A percentile compares a stretch with the other conserved stretches of the same genome.
Conservation (phyloP, 139 green algal genomes). For the Tetratostichococcus sp. region DNA sequence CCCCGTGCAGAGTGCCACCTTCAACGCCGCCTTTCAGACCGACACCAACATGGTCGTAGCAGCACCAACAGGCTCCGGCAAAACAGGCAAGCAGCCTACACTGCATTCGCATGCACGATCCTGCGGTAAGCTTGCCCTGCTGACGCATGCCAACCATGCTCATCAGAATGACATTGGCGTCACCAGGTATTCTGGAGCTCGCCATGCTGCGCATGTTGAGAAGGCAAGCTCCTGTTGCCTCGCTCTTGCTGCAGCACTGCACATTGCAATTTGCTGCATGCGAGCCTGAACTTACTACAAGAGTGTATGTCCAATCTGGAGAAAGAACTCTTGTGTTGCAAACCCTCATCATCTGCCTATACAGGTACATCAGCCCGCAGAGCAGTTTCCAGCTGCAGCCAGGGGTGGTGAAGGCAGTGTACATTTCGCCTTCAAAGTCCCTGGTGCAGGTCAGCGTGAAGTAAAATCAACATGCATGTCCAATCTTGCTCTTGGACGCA, state of each 20-base stretch:
- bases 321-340: too few relatives aligned
- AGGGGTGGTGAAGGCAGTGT: slow-evolving; percentile 42
- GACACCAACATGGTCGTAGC: slow-evolving; percentile 70
- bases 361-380: not conserved
- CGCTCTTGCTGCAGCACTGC: too few relatives aligned
- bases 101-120: too few relatives aligned
- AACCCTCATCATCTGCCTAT: too few relatives aligned
- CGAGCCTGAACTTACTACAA: too few relatives aligned
- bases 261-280: too few relatives aligned
- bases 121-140: too few relatives aligned
- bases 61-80: slow-evolving; percentile 83
- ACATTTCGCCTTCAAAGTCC: slow-evolving; percentile 64
- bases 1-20: slow-evolving; percentile 84
- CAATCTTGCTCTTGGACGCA: too few relatives aligned
- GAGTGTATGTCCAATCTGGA: too few relatives aligned
- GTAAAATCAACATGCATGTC: too few relatives aligned
- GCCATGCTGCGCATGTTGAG: slow-evolving; percentile 70
- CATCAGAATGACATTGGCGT: too few relatives aligned
- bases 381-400: not conserved
- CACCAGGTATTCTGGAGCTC: slow-evolving; percentile 78
- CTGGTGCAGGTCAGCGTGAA: slow-evolving; percentile 38
- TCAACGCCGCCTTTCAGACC: slow-evolving; percentile 48
- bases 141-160: too few relatives aligned
- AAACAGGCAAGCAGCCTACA: slow-evolving; percentile 75
- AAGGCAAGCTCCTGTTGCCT: not conserved